A percentile compares a stretch with the other conserved stretches of the same genome.
These are phyloP conservation scores for Metschnikowia dekortorum DNA, from an alignment of 805 yeast genomes.

Conservation along the genomic window DNA sequence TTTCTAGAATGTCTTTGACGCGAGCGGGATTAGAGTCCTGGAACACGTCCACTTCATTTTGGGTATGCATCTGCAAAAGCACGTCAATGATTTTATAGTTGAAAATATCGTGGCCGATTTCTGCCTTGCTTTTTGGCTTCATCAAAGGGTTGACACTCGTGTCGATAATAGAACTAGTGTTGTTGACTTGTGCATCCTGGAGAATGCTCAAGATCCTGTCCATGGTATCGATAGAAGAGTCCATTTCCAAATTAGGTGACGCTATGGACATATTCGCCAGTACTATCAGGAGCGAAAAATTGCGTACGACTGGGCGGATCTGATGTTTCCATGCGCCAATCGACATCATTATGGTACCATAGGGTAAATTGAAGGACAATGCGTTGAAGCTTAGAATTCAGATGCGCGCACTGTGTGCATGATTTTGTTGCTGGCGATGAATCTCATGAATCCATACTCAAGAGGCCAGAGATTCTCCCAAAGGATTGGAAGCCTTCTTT, in stretches of 20 bases:
- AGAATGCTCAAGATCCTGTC: slow-evolving; percentile 13
- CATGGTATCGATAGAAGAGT: slow-evolving; percentile 16
- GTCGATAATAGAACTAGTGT: slow-evolving; percentile 4
- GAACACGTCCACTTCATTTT: slow-evolving; percentile 6
- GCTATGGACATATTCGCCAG: background rate
- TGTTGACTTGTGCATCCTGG: slow-evolving; percentile 11
- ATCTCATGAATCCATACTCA: background rate
- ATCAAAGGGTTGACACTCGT: background rate
- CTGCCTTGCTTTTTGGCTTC: background rate
- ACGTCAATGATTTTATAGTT: slow-evolving; percentile 5
- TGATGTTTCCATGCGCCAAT: background rate
- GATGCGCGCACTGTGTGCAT: slow-evolving; percentile 1
- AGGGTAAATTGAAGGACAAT: background rate
- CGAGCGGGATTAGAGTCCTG: slow-evolving; percentile 5
- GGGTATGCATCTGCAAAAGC: slow-evolving; percentile 7
- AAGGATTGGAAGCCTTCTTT: background rate
- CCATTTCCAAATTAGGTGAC: slow-evolving; percentile 3
- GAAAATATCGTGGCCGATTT: slow-evolving; percentile 11
- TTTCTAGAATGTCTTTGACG: slow-evolving; percentile 5
- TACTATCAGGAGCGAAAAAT: background rate
- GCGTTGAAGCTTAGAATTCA: background rate
- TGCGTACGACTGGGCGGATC: background rate
- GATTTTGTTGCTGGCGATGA: background rate
- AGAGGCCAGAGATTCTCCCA: background rate
- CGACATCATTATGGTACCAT: background rate